Evolutionary conservation across 495 filamentous ascomycete genomes (phyloP).

Genomic region (Talaromyces borbonicus): DNA sequence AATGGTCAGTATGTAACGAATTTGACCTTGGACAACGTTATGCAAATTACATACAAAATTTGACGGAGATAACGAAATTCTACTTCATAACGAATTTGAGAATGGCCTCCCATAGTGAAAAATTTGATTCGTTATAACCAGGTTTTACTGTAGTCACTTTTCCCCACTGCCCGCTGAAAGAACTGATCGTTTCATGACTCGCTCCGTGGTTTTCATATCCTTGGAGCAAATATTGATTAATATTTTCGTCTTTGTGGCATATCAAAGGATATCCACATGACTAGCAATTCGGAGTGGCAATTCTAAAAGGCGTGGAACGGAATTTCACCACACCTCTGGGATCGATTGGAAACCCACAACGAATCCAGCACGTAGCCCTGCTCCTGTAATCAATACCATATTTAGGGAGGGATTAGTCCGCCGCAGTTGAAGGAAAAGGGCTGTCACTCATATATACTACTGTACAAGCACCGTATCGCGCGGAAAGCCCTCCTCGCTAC

Average conservation of each 20-base stretch:
- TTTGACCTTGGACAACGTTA: too few species aligned
- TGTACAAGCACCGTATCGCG: not conserved
- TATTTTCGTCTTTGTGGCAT: not conserved
- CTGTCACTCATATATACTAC: not conserved
- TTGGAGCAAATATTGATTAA: not conserved
- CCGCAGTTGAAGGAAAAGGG: not conserved
- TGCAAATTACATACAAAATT: too few species aligned
- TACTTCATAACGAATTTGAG: too few species aligned
- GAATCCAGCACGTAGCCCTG: not conserved
- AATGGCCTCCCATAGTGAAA: too few species aligned
- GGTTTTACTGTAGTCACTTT: not conserved
- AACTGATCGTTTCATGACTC: not conserved
- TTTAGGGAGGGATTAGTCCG: not conserved
- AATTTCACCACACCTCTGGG: not conserved
- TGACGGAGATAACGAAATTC: too few species aligned
- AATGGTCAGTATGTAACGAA: too few species aligned
- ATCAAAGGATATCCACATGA: not conserved
- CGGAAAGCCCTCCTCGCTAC: not conserved
- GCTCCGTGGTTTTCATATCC: not conserved
- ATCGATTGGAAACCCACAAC: not conserved
- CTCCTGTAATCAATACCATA: not conserved
- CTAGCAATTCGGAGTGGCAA: not conserved
- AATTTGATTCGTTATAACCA: too few species aligned
- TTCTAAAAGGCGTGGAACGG: not conserved
- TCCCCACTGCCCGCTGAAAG: not conserved